These are phyloP conservation scores for Pyricularia pennisetigena DNA, from an alignment of 2,329 filamentous ascomycete species.

Conservation along the genomic window DNA sequence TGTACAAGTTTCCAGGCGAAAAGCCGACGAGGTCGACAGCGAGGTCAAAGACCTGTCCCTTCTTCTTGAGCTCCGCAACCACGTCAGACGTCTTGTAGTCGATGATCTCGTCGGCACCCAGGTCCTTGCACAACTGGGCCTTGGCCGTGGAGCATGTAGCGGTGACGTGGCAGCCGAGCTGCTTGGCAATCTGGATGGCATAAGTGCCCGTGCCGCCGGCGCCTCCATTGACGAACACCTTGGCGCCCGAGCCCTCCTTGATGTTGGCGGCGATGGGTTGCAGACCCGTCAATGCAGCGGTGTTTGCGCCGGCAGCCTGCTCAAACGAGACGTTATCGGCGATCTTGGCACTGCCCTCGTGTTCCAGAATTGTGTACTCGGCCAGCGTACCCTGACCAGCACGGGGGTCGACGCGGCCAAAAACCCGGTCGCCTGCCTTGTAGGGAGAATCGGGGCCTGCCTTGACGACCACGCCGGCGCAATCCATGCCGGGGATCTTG, in stretches of 20 bases:
- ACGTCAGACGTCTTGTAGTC: slow-evolving; percentile 46
- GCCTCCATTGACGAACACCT: slow-evolving; percentile 39
- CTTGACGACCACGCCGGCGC: slow-evolving; percentile 31
- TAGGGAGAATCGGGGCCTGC: slow-evolving; percentile 21
- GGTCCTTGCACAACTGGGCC: slow-evolving; percentile 39
- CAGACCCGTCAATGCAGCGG: slow-evolving; percentile 14
- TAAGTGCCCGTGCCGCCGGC: slow-evolving; percentile 26
- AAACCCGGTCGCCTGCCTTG: slow-evolving; percentile 31
- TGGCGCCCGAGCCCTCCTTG: slow-evolving; percentile 8
- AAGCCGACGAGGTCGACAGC: slow-evolving; percentile 52
- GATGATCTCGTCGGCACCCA: slow-evolving; percentile 54
- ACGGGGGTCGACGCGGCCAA: slow-evolving; percentile 22
- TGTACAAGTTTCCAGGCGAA: slow-evolving; percentile 9
- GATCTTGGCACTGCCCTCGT: slow-evolving; percentile 25
- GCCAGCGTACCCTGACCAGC: slow-evolving; percentile 20
- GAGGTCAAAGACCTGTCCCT: slow-evolving; percentile 39
- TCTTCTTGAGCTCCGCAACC: slow-evolving; percentile 16
- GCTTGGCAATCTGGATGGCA: slow-evolving; percentile 26
- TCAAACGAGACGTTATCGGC: slow-evolving; percentile 50
- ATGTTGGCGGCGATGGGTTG: slow-evolving; percentile 13
- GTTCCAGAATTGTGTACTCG: slow-evolving; percentile 25
- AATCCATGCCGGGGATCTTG: slow-evolving; percentile 40
- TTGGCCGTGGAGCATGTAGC: slow-evolving; percentile 47
- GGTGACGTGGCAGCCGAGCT: slow-evolving; percentile 21
- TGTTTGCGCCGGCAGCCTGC: slow-evolving; percentile 15